Base-by-base conservation (phyloP, 441 rosid species). In the Mallotus repandus region DNA sequence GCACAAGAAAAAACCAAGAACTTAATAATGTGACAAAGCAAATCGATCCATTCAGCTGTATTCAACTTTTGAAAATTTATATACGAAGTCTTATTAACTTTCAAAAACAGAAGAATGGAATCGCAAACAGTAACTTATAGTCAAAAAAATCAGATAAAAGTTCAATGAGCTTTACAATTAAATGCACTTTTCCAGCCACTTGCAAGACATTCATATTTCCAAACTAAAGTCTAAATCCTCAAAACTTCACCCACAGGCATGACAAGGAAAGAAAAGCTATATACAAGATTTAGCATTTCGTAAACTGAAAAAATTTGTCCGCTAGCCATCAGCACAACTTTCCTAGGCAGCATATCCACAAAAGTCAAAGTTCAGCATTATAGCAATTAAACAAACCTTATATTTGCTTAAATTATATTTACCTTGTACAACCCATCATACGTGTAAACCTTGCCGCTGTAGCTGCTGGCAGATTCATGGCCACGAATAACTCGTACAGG, bases 341-440 rank as follows among this genome's bases (percentile, higher is more conserved):
- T 56, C n/a, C 10, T 19, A 16, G 16, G 60, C 9, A 16, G 43
- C 54, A 45, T 16, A 70, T 57, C 32, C 22, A 19, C 18, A 11
- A 25, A 71, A 18, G 21, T 5, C 18, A n/a, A 71, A 49, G 29
- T 61, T 49, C 58, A 49, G 61, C 52, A n/a, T 7, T n/a, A 49
- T 22, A 5, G 21, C 29, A n/a, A 43, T 38, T 53, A 68, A 25
- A 75, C 29, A 50, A 50, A 38, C 67, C 61, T 32, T 10, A 41
- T 29, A n/a, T 62, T 64, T 49, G 38, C 9, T 52, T 32, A 65
- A 73, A 0, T 45, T 49, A 41, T 29, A 53, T 68, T 38, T 80
- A 92, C 98, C 93, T 84, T 76, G 82, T 94, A 94, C 76, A 94
- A 77, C 41, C 98, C 98, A 85, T 92, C 97, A 64, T 94, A 94